phyloP scores from a whole-genome alignment of 176 grass and related monocot genomes.

The Dactylis glomerata region DNA sequence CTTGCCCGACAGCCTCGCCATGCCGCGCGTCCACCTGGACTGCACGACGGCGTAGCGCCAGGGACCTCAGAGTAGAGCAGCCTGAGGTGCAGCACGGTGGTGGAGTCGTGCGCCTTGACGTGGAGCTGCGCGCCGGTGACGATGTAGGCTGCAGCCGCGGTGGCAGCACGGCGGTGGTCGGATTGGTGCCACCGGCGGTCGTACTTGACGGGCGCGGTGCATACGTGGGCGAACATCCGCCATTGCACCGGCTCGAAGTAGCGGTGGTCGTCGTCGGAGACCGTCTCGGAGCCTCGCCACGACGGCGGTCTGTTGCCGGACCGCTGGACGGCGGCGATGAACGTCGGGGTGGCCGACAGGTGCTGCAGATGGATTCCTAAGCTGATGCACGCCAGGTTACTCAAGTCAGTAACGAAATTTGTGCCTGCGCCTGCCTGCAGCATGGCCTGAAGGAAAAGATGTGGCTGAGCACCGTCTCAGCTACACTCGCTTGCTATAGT shows the following conservation, averaged over 20 bases:
- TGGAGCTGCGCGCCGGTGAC: slow-evolving; percentile 67
- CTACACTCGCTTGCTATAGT: too few relatives aligned
- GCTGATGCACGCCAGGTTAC: slow-evolving; percentile 35
- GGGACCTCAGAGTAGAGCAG: slow-evolving; percentile 62
- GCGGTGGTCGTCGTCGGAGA: slow-evolving; percentile 51
- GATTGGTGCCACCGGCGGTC: slow-evolving; percentile 37
- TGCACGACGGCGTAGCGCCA: slow-evolving; percentile 47
- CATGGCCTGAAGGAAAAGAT: too few relatives aligned
- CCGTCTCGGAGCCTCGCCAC: slow-evolving; percentile 55
- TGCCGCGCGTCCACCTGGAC: slow-evolving; percentile 55
- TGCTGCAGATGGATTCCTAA: slow-evolving; percentile 78
- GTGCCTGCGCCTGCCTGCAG: too few relatives aligned
- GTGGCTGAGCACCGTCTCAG: too few relatives aligned
- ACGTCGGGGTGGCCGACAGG: slow-evolving; percentile 52
- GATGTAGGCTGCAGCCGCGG: slow-evolving; percentile 34
- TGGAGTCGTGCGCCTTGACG: slow-evolving; percentile 37
- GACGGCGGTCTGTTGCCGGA: slow-evolving; percentile 8
- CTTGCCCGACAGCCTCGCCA: slow-evolving; percentile 24
- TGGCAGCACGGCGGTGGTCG: neutral
- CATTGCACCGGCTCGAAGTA: slow-evolving; percentile 67
- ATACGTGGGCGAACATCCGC: slow-evolving; percentile 67
- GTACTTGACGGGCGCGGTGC: slow-evolving; percentile 65
- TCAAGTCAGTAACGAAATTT: too few relatives aligned
- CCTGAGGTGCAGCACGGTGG: slow-evolving; percentile 56
- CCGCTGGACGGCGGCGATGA: slow-evolving; percentile 31